These are phyloP conservation scores for Saksenaea vasiformis DNA, from an alignment of 371 early-diverging fungal genomes.

Conservation along the genomic window DNA sequence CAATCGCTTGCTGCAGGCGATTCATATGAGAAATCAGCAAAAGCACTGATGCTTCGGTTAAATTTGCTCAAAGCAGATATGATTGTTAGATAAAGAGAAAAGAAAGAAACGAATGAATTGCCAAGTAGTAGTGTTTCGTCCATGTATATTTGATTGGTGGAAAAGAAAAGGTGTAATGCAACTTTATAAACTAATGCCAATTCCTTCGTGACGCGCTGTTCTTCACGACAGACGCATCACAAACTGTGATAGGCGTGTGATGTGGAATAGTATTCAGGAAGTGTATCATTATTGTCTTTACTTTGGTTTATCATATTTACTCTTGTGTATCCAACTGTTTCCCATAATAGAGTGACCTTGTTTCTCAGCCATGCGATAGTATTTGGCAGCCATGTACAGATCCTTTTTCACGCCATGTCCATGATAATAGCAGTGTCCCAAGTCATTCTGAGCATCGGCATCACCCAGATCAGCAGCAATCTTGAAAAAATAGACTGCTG, in stretches of 20 bases:
- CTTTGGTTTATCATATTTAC: constrained; percentile 46
- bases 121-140: neutral
- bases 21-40: constrained; percentile 62
- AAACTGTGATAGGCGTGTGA: neutral
- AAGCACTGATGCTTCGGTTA: constrained; percentile 60
- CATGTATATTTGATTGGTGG: no score
- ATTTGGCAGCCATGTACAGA: constrained; percentile 77
- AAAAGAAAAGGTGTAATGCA: no score
- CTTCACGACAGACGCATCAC: no score
- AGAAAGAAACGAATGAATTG: neutral
- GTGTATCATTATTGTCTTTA: neutral
- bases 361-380: constrained; percentile 81
- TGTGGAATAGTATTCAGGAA: neutral
- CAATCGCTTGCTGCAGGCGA: constrained; percentile 59
- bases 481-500: constrained; percentile 84
- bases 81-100: constrained; percentile 29
- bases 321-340: constrained; percentile 78
- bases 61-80: constrained; percentile 57
- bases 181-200: no score
- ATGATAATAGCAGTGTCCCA: constrained; percentile 76
- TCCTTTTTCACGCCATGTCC: constrained; percentile 84
- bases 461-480: constrained; percentile 88
- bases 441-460: constrained; percentile 80
- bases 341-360: constrained; percentile 82
- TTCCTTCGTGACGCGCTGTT: no score